Evolutionary conservation across 306 rosid genomes (phyloP).

Genomic region (Vigna nakashimae): DNA sequence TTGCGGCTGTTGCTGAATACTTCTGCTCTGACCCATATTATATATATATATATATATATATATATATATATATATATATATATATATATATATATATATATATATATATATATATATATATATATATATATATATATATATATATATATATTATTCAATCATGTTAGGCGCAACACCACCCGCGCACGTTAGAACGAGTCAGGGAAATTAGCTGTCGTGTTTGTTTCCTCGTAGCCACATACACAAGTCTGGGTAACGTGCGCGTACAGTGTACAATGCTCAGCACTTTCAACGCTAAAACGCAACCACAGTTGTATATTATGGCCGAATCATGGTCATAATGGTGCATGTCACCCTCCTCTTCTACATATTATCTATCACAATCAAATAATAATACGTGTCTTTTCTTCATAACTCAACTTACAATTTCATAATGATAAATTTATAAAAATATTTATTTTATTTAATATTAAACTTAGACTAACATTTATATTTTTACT

Average conservation of each 20-base stretch:
- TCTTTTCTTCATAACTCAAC: too few relatives aligned
- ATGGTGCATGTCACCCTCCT: conserved; percentile 3
- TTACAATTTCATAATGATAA: too few relatives aligned
- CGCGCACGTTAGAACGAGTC: conserved; percentile 46
- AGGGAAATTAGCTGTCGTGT: conserved; percentile 32
- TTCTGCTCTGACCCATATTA: not conserved
- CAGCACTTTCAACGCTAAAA: conserved; percentile 39
- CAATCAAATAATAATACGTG: too few relatives aligned
- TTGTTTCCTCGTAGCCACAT: conserved; percentile 20
- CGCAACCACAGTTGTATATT: conserved; percentile 11
- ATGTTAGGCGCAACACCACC: not conserved
- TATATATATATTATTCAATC: not conserved
- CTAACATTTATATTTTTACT: too few relatives aligned
- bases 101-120: not conserved
- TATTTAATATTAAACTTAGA: too few relatives aligned
- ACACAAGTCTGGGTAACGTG: conserved; percentile 47
- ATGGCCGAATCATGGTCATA: conserved; percentile 28
- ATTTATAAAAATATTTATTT: too few relatives aligned
- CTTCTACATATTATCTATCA: not conserved
- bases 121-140: not conserved
- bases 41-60: not conserved
- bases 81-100: not conserved
- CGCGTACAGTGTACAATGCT: conserved; percentile 42
- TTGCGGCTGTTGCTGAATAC: not conserved
- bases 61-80: not conserved